Conservation (phyloP, 75 land plant genomes). For the Cunninghamia lanceolata region DNA sequence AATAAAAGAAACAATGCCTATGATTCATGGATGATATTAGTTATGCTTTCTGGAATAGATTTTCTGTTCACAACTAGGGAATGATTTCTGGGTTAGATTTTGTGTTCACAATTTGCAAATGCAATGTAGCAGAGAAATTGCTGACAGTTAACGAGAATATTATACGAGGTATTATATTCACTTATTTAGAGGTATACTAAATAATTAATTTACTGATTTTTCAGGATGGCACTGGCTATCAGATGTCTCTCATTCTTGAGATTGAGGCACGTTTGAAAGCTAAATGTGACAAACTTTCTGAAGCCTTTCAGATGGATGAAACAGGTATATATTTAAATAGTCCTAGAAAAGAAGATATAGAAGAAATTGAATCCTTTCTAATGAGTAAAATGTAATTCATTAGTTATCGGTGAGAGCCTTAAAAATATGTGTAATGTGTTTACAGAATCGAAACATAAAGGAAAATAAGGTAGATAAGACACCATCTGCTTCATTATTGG, state of each 20-base stretch:
- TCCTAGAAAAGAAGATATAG: not conserved
- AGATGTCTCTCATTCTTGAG: constrained; percentile 64
- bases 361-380: not conserved
- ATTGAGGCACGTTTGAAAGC: constrained; percentile 71
- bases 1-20: not conserved
- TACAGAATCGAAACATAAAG: not conserved
- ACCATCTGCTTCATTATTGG: not conserved
- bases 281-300: constrained; percentile 77
- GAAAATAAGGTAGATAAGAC: not conserved
- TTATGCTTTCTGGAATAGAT: not conserved
- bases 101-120: not conserved
- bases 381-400: too few relatives aligned
- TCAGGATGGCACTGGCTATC: constrained; percentile 87
- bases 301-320: constrained; percentile 67
- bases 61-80: not conserved
- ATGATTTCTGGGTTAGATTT: not conserved
- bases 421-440: too few relatives aligned
- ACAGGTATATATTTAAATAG: constrained; percentile 43
- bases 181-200: not conserved
- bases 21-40: not conserved
- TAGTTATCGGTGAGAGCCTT: too few relatives aligned
- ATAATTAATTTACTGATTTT: not conserved
- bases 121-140: not conserved
- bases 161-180: not conserved
- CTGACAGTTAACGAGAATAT: not conserved